These are phyloP conservation scores for Diaporthe citrichinensis DNA, from an alignment of 2,329 filamentous ascomycete genomes.

Conservation along the genomic window DNA sequence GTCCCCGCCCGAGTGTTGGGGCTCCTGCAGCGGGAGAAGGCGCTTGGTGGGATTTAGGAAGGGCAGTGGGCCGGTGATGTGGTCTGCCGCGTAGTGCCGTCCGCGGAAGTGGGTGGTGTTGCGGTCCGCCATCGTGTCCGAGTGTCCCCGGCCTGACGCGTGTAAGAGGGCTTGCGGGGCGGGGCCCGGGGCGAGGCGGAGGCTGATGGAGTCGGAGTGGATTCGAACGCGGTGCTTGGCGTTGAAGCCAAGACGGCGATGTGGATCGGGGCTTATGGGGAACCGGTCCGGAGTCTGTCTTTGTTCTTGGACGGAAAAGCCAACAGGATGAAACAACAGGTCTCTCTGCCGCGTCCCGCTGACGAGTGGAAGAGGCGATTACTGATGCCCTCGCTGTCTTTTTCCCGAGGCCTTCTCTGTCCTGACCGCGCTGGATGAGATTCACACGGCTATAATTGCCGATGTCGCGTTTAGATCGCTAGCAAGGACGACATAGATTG, in stretches of 20 bases:
- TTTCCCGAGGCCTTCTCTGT: neutral
- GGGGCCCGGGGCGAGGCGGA: neutral
- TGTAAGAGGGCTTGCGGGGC: neutral
- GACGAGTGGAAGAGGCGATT: neutral
- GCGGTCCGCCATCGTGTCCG: conserved; percentile 37
- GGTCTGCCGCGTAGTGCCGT: conserved; percentile 40
- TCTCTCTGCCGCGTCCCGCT: neutral
- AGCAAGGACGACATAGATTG: neutral
- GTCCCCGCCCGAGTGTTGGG: neutral
- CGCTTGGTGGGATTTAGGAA: conserved; percentile 47
- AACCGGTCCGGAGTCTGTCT: neutral
- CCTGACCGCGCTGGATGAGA: neutral
- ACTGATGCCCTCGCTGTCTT: neutral
- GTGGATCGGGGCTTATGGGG: neutral
- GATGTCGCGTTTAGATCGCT: neutral
- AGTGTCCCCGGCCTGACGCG: neutral
- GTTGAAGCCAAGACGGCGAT: conserved; percentile 26
- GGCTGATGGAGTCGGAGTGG: neutral
- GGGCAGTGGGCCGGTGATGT: conserved; percentile 43
- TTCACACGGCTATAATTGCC: neutral
- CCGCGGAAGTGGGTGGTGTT: conserved; percentile 37
- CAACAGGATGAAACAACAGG: no score
- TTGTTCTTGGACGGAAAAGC: neutral
- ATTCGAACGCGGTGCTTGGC: conserved; percentile 23
- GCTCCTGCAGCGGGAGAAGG: conserved; percentile 34